phyloP scores from a whole-genome alignment of 768 basidiomycete species.

The Erythrobasidium yunnanense region DNA sequence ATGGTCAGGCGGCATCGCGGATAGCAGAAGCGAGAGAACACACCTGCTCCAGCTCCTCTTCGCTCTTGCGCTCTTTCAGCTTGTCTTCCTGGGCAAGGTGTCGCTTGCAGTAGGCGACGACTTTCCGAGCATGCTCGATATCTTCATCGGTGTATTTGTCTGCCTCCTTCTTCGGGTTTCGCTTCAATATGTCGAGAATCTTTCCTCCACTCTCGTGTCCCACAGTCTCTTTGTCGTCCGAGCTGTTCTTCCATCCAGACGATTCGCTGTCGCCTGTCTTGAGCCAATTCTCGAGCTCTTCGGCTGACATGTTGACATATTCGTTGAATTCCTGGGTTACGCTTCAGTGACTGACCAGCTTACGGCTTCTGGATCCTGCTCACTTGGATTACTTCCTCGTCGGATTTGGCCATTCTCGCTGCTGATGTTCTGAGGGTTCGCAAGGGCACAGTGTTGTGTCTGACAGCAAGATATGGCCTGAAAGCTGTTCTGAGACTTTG shows the following conservation, averaged over 20 bases:
- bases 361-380: conserved; percentile 37
- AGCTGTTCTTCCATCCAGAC: conserved; percentile 38
- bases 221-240: conserved; percentile 41
- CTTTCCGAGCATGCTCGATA: conserved; percentile 42
- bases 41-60: conserved; percentile 48
- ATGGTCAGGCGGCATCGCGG: neutral
- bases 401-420: conserved; percentile 40
- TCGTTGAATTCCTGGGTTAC: conserved; percentile 31
- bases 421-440: neutral
- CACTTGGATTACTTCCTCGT: conserved; percentile 41
- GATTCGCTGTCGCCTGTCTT: conserved; percentile 39
- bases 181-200: conserved; percentile 43
- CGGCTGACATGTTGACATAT: conserved; percentile 44
- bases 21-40: neutral
- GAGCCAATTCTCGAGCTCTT: conserved; percentile 43
- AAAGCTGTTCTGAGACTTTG: no score
- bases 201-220: conserved; percentile 39
- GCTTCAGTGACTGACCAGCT: neutral
- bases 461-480: no score
- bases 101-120: conserved; percentile 42
- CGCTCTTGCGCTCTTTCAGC: conserved; percentile 57
- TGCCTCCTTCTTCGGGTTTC: conserved; percentile 41
- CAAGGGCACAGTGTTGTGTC: no score
- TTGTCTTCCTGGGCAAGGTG: conserved; percentile 44
- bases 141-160: conserved; percentile 43